Evolutionary conservation across 768 basidiomycete species (phyloP), one percentile per base, ranked within the genome.

Genomic region (Macrolepiota dolichaula): DNA sequence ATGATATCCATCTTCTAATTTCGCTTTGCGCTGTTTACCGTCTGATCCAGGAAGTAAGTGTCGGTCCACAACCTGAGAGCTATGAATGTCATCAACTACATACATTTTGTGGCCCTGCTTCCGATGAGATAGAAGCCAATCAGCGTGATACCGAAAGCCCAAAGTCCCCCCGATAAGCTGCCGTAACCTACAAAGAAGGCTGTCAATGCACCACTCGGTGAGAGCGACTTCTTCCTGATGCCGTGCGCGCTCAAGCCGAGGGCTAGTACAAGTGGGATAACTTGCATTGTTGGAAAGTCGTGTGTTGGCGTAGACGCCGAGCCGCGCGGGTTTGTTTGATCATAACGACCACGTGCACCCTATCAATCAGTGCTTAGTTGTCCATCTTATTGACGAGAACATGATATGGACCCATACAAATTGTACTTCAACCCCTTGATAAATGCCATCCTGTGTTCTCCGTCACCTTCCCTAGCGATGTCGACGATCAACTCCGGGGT

Each of bases 81-180:
- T 19, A 55, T 17, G 47, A 19, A 27, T 9, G 36, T 7, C 17
- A 24, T 12, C 25, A 7, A 2, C 25, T 1, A 77, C 85, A 66
- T 66, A 85, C 86, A 81, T 73, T 94, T 95, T 2, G 96, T 97
- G 0, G 94, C 94, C 51, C 84, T 81, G 63, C 90, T 91, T 3
- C 88, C 95, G 0, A 85, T 67, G 32, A 95, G 75, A 72, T 97
- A 96, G 71, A 96, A 91, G 0, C 82, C 83, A 60, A 94, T 80
- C 59, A 95, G 76, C 1, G 85, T 76, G 11, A 82, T 72, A 15
- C 88, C 90, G 67, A 92, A 88, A 0, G 83, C 81, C 46, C 81
- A 78, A 38, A 87, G 77, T 9, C 81, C 86, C n/a, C 85, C 85
- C 15, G 86, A 79, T 72, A 98, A 79, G 70, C 87, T 85, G 4